Conservation (phyloP, 495 filamentous ascomycete species). For the Thermothielavioides terrestris region DNA sequence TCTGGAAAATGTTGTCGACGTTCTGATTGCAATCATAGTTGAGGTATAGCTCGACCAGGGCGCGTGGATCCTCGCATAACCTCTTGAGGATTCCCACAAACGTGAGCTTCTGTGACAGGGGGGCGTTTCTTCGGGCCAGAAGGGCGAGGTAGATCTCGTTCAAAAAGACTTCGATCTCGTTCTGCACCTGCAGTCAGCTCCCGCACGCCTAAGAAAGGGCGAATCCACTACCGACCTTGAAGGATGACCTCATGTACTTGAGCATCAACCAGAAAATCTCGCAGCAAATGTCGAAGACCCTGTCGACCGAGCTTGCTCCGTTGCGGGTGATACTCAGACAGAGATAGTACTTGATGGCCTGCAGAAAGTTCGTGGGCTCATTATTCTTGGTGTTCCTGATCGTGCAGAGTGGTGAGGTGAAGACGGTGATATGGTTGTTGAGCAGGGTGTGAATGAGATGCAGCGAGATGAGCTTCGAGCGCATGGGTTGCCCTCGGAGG, state of each 20-base stretch:
- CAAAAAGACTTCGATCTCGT: conserved; percentile 95
- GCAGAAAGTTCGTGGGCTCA: conserved; percentile 84
- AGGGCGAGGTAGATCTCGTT: conserved; percentile 97
- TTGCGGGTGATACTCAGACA: conserved; percentile 91
- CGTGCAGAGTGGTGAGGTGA: conserved; percentile 79
- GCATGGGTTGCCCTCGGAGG: conserved; percentile 87
- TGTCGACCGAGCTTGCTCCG: conserved; percentile 81
- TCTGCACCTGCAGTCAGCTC: conserved; percentile 39
- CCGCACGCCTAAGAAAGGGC: no score
- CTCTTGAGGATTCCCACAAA: conserved; percentile 80
- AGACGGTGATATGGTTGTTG: conserved; percentile 80
- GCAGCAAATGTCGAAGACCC: conserved; percentile 89
- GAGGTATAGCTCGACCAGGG: conserved; percentile 90
- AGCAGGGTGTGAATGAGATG: conserved; percentile 90
- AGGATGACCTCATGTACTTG: conserved; percentile 82
- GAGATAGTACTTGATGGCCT: conserved; percentile 92
- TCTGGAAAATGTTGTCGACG: conserved; percentile 95
- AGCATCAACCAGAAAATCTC: conserved; percentile 98
- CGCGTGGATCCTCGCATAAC: conserved; percentile 74
- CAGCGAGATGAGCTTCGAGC: conserved; percentile 89
- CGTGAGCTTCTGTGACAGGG: conserved; percentile 82
- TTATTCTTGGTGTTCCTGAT: conserved; percentile 78
- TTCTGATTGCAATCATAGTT: conserved; percentile 97
- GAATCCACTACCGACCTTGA: conserved; percentile 60
- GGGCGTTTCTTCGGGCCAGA: conserved; percentile 76